A percentile compares a stretch with the other conserved stretches of the same genome.
Conservation (phyloP, 495 filamentous ascomycete genomes). For the Friedmanniomyces endolithicus region DNA sequence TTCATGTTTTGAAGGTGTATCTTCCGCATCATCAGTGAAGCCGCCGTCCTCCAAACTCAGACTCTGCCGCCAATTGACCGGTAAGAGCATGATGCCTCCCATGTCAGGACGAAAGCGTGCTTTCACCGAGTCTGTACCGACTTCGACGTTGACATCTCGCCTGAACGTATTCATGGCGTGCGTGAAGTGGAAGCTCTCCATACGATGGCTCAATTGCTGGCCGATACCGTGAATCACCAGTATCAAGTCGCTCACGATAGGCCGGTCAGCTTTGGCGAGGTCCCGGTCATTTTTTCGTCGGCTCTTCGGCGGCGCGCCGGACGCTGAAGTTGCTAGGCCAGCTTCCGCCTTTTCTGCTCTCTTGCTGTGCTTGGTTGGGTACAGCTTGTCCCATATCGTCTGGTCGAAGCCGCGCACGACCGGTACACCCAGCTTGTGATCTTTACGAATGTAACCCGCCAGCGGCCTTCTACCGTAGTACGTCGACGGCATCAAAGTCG, state of each 20-base stretch:
- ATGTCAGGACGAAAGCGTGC: constrained; percentile 57
- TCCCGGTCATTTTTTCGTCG: constrained; percentile 27
- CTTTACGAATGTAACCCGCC: constrained; percentile 67
- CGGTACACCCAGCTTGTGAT: constrained; percentile 65
- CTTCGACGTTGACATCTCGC: constrained; percentile 73
- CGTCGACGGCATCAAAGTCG: constrained; percentile 64
- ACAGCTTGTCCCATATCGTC: constrained; percentile 59
- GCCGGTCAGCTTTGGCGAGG: constrained; percentile 46
- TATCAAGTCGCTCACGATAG: constrained; percentile 71
- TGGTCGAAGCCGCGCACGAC: constrained; percentile 81
- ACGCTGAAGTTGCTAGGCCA: constrained; percentile 29
- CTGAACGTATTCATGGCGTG: constrained; percentile 86
- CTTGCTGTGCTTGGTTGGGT: constrained; percentile 46
- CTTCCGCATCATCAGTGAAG: constrained; percentile 40
- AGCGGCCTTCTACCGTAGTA: constrained; percentile 69
- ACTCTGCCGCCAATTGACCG: constrained; percentile 78
- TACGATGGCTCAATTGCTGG: constrained; percentile 87
- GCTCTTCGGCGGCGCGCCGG: constrained; percentile 23
- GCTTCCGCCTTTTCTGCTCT: constrained; percentile 39
- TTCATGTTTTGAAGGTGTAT: constrained; percentile 43
- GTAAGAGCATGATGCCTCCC: constrained; percentile 62
- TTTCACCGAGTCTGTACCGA: constrained; percentile 60
- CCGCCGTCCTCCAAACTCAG: constrained; percentile 72
- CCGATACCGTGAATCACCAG: constrained; percentile 92
- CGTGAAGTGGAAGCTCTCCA: constrained; percentile 95